phyloP scores from a whole-genome alignment of 768 basidiomycete species.

The Brasilioporus rufonigricans region DNA sequence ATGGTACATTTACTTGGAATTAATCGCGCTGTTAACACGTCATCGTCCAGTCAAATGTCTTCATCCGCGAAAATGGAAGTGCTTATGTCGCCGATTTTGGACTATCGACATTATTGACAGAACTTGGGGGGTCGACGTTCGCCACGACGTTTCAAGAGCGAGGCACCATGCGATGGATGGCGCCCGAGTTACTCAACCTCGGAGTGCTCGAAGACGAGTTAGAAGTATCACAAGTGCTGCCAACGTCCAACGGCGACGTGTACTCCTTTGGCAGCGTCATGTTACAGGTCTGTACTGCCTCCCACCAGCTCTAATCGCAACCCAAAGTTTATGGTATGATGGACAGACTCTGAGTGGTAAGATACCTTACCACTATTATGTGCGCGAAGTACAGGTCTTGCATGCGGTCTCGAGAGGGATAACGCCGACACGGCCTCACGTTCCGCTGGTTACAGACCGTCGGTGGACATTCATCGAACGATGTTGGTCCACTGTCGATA shows the following conservation, averaged over 20 bases:
- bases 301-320: too few species aligned
- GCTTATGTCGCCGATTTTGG: constrained; percentile 7
- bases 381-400: constrained; percentile 8
- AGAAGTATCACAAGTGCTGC: neutral
- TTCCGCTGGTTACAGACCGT: neutral
- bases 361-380: constrained; percentile 14
- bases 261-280: constrained; percentile 1
- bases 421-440: neutral
- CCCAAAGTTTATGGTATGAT: neutral
- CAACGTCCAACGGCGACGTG: neutral
- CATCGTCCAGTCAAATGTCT: constrained; percentile 2
- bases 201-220: neutral
- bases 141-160: neutral
- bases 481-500: constrained; percentile 25
- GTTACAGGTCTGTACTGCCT: neutral
- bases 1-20: too few species aligned
- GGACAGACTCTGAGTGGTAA: constrained; percentile 4
- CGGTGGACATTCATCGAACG: constrained; percentile 11
- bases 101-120: constrained; percentile 2
- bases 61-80: neutral
- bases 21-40: neutral
- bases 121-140: too few species aligned
- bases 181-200: too few species aligned
- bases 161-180: neutral
- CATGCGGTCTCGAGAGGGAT: constrained; percentile 2